Evolutionary conservation across 192 early-diverging fungal species (phyloP).

Genomic region (Funneliformis geosporum): DNA sequence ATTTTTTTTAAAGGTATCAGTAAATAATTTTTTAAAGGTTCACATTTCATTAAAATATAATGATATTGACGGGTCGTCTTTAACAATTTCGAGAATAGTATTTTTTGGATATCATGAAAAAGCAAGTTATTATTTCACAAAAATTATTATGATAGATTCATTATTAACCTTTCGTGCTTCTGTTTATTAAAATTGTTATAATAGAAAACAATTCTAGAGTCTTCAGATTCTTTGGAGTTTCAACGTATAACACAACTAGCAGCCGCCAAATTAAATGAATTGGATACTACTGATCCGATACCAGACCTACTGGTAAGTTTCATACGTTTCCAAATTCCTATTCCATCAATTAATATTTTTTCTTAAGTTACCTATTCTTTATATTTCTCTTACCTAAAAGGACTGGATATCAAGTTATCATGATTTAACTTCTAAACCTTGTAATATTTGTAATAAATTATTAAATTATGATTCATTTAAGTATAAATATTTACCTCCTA

Average conservation of each 20-base stretch:
- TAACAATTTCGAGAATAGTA: not conserved
- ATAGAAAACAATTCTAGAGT: slow-evolving; percentile 21
- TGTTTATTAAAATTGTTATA: not conserved
- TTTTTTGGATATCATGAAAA: slow-evolving; percentile 21
- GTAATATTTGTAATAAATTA: slow-evolving; percentile 13
- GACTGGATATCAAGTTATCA: slow-evolving; percentile 28
- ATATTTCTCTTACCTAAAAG: not conserved
- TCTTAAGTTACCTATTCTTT: not conserved
- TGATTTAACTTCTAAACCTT: not conserved
- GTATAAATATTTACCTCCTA: slow-evolving; percentile 17
- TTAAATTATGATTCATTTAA: slow-evolving; percentile 16
- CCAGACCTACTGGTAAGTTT: slow-evolving; percentile 16
- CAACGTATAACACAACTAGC: slow-evolving; percentile 28
- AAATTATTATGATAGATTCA: not conserved
- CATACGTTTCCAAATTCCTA: not conserved
- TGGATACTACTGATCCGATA: slow-evolving; percentile 4
- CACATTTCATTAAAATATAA: slow-evolving; percentile 8
- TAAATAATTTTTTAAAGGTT: slow-evolving; percentile 7
- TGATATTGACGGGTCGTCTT: not conserved
- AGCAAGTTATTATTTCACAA: not conserved
- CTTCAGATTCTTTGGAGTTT: slow-evolving; percentile 17
- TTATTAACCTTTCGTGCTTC: not conserved
- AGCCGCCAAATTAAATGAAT: slow-evolving; percentile 14
- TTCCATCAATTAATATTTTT: not conserved
- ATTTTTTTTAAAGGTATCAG: slow-evolving; percentile 1